Evolutionary conservation across 768 basidiomycete species (phyloP), one percentile per base, ranked within the genome.

Genomic region (Mycena polygramma): DNA sequence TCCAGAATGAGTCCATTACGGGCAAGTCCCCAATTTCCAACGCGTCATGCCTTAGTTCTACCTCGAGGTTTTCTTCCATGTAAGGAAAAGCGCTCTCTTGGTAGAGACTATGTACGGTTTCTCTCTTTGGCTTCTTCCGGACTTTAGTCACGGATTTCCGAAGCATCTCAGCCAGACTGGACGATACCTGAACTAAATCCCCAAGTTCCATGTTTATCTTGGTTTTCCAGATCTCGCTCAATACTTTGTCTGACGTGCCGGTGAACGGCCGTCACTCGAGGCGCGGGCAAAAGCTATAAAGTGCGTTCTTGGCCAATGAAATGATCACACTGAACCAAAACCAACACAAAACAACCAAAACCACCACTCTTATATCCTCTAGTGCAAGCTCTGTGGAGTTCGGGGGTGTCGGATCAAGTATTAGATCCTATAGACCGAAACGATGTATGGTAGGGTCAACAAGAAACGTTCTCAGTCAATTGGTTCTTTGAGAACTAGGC

Each of bases 1-100:
- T 36, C 35, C 57, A 65, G 24, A 55, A 45, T 0, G 41, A 15
- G 5, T 46, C 53, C 7, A 65, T 53, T 6, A 17, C 15, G 7
- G 63, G 63, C n/a, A 65, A 22, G 19, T 49, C 45, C 2, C 37
- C n/a, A 0, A 58, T 36, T 13, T 58, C 45, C 4, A 66, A 0
- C 2, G 64, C 55, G 26, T 66, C 63, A 19, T 41, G 15, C 9
- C 45, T 9, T 13, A 64, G 11, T 43, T 19, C 24, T 10, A 11
- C n/a, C 3, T n/a, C 8, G 17, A 35, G 11, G 11, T 55, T 39
- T n/a, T 63, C 62, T 26, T 57, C 54, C 64, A 66, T 66, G 22
- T 53, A 65, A 2, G 11, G 51, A 35, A 53, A 53, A 52, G 30
- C 24, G 10, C 53, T 8, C 35, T 55, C 53, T n/a, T 46, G 24